phyloP scores from a whole-genome alignment of 2,329 filamentous ascomycete species.

The Curvularia spicifera region DNA sequence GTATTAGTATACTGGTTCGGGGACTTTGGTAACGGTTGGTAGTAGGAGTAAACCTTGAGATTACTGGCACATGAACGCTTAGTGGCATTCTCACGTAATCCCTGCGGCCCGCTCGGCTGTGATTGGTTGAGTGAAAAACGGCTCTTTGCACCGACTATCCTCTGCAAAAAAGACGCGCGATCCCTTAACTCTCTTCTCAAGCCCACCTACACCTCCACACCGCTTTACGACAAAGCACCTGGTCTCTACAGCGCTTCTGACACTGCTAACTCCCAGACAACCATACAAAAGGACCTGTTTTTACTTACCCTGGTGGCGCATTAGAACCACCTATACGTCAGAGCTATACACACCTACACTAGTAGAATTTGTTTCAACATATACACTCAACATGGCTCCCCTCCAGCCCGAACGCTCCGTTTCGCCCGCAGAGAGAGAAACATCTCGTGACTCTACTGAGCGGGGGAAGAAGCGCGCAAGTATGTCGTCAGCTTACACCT shows the following conservation, averaged over 20 bases:
- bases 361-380: slow-evolving; percentile 3
- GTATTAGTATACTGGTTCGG: background rate
- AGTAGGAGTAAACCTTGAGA: background rate
- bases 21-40: background rate
- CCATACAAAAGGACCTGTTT: background rate
- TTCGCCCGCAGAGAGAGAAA: slow-evolving; percentile 24
- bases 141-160: slow-evolving; percentile 4
- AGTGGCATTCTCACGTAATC: slow-evolving; percentile 15
- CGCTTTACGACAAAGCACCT: background rate
- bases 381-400: slow-evolving; percentile 27
- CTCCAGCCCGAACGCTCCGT: slow-evolving; percentile 28
- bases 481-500: slow-evolving; percentile 33
- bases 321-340: background rate
- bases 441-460: slow-evolving; percentile 44
- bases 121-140: slow-evolving; percentile 11
- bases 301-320: background rate
- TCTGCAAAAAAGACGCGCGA: slow-evolving; percentile 13
- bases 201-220: slow-evolving; percentile 5
- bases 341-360: background rate
- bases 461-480: slow-evolving; percentile 48
- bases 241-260: slow-evolving; percentile 10
- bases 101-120: background rate
- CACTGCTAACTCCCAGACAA: slow-evolving; percentile 7
- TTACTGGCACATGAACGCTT: background rate
- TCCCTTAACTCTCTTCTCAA: slow-evolving; percentile 2